Evolutionary conservation across 129 eudicot species (phyloP).

Genomic region (Flaveria robusta): DNA sequence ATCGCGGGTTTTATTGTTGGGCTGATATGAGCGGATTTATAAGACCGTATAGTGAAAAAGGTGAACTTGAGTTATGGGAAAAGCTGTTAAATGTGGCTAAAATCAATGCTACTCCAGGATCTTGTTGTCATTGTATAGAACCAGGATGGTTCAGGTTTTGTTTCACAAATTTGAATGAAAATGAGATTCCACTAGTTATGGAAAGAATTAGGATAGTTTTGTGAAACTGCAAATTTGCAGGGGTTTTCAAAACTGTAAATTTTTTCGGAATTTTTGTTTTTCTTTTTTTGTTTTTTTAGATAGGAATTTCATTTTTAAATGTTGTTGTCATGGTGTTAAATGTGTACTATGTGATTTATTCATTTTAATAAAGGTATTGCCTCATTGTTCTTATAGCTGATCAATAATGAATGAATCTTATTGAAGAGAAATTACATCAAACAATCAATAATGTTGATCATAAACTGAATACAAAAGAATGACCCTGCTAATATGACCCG

Average conservation of each 20-base stretch:
- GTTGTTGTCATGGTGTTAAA: conserved; percentile 22
- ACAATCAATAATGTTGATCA: conserved; percentile 39
- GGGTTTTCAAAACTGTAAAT: conserved; percentile 5
- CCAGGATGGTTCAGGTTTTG: conserved; percentile 94
- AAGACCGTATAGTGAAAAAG: conserved; percentile 78
- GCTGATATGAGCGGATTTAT: conserved; percentile 77
- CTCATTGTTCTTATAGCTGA: background rate
- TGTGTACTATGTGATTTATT: conserved; percentile 31
- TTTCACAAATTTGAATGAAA: conserved; percentile 52
- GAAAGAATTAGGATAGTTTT: conserved; percentile 54
- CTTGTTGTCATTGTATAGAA: conserved; percentile 86
- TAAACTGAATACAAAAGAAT: conserved; percentile 59
- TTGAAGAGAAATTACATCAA: conserved; percentile 44
- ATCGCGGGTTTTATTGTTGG: conserved; percentile 71
- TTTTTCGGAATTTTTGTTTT: conserved; percentile 12
- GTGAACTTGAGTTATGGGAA: conserved; percentile 84
- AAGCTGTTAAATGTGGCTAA: conserved; percentile 62
- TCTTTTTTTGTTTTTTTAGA: background rate
- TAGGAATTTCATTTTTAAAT: conserved; percentile 31
- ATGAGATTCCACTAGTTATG: conserved; percentile 62
- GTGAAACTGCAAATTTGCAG: conserved; percentile 15
- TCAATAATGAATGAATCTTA: conserved; percentile 43
- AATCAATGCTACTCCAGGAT: conserved; percentile 74
- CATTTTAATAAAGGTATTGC: background rate
- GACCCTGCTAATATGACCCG: background rate